Evolutionary conservation across 495 filamentous ascomycete genomes (phyloP).

Genomic region (Penicillium bialowiezense): DNA sequence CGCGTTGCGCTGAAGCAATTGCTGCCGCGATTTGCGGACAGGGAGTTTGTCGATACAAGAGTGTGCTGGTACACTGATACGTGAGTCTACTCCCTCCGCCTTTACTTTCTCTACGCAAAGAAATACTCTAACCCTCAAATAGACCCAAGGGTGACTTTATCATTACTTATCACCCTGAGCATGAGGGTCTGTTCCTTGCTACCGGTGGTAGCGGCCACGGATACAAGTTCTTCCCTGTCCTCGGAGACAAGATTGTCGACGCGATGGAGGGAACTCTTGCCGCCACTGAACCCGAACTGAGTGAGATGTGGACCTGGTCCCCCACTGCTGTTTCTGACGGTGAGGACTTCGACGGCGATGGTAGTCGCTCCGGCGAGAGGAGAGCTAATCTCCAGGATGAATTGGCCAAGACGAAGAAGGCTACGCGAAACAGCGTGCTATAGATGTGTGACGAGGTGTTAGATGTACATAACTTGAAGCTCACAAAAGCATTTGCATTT

Average conservation of each 20-base stretch:
- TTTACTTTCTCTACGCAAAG: no score
- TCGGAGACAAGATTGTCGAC: slow-evolving; percentile 76
- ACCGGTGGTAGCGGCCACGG: slow-evolving; percentile 85
- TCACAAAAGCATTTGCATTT: neutral
- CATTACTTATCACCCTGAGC: slow-evolving; percentile 69
- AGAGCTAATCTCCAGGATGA: slow-evolving; percentile 36
- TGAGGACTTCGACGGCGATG: slow-evolving; percentile 51
- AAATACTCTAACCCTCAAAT: slow-evolving; percentile 5
- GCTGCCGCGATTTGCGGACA: slow-evolving; percentile 58
- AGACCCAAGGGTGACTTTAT: slow-evolving; percentile 74
- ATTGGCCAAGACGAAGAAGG: slow-evolving; percentile 37
- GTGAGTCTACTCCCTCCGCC: slow-evolving; percentile 28
- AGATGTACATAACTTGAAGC: neutral
- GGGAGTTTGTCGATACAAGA: slow-evolving; percentile 66
- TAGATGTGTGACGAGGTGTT: slow-evolving; percentile 12
- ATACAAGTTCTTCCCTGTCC: slow-evolving; percentile 85
- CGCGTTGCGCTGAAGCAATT: slow-evolving; percentile 59
- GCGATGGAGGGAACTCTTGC: slow-evolving; percentile 55
- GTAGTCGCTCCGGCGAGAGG: slow-evolving; percentile 30
- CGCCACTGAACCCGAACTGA: slow-evolving; percentile 58
- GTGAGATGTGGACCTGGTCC: slow-evolving; percentile 67
- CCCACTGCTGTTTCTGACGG: slow-evolving; percentile 25
- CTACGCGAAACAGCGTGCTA: slow-evolving; percentile 20
- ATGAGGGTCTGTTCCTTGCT: slow-evolving; percentile 68
- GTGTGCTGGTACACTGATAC: slow-evolving; percentile 93